Evolutionary conservation across 306 rosid species (phyloP), one percentile per base, ranked within the genome.

Genomic region (Medicago arabica): DNA sequence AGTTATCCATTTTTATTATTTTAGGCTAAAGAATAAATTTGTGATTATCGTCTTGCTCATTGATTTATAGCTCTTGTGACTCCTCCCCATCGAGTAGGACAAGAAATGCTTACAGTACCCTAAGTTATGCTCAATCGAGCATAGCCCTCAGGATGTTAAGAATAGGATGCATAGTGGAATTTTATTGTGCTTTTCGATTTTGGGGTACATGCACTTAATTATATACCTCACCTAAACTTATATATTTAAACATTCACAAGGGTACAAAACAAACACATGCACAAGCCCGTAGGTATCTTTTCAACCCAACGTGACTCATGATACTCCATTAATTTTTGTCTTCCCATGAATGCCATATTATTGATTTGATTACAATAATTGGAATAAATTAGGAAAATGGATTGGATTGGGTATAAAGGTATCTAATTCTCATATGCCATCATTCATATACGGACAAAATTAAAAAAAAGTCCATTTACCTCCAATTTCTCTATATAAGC

Each of bases 381-480:
- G n/a, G 14, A 60, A 80, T 28, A 40, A 67, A 67, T 41, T 43
- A 81, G 41, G 14, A 43, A 59, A 61, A 65, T 23, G 15, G 50
- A 44, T 25, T 68, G 55, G 72, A 57, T 36, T 74, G 55, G 75
- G 67, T 53, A 57, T 1, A 58, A 14, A 44, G 76, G 86, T 81
- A 83, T 84, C 71, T 58, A 67, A 85, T 87, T 84, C 89, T 9
- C 74, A 15, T 51, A 40, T 75, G 16, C 50, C 91, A 88, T 89
- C 84, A 89, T 89, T 78, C 81, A 58, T 36, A 74, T 58, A 28
- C n/a, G 64, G 83, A 91, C 89, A 91, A 87, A 82, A 55, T 5
- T 49, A 81, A 88, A 86, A 91, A 87, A 83, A 49, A 49, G 12
- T 72, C 76, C 76, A 63, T 67, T 66, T 58, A 67, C 9, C 46